Base-by-base conservation (phyloP, 1,139 yeast species). In the Chernovozyma sophiae-reginae region DNA sequence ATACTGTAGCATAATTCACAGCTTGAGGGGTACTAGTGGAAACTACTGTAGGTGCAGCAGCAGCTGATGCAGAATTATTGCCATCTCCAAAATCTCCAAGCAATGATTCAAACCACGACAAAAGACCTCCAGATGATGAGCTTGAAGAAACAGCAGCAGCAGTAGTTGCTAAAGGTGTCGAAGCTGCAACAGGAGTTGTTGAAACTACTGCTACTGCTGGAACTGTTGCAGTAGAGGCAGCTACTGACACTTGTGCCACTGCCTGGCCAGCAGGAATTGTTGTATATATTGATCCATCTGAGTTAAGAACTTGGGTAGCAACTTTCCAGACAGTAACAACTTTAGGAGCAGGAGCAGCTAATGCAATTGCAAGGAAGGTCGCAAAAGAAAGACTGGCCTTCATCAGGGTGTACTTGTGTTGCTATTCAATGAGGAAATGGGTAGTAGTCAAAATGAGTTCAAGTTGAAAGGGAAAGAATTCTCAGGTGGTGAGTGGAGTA, bases 271-370 rank as follows among this genome's bases (percentile, higher is more conserved):
- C 42, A 26, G 48, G 38, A 11, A 43, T 23, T 16, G 35, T 25
- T n/a, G 46, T 43, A 16, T 41, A 48, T n/a, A 47, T 20, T 19
- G 52, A 41, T 4, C 49, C 52, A 33, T 43, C 48, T 12, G 43
- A 32, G 15, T 45, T 43, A 6, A 38, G 26, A 11, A 47, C 45
- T 17, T 43, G 41, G 14, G 62, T 55, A n/a, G 51, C 50, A 11
- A 63, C 57, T 39, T 58, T 49, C 43, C 44, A 51, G 4, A 57
- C 45, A 6, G 65, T 60, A 16, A 55, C 50, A 17, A 59, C 41
- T 7, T 53, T 53, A 3, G 68, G 66, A 11, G 60, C 62, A 24
- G 62, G 60, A 11, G 57, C 56, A n/a, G 51, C 55, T 6, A 28
- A 40, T 12, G 43, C 51, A 4, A 32, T 32, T 18, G 39, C 37